Evolutionary conservation across 1,284 basidiomycete genomes (phyloP), one percentile per base, ranked within the genome.

Genomic region (Sporisorium reilianum): DNA sequence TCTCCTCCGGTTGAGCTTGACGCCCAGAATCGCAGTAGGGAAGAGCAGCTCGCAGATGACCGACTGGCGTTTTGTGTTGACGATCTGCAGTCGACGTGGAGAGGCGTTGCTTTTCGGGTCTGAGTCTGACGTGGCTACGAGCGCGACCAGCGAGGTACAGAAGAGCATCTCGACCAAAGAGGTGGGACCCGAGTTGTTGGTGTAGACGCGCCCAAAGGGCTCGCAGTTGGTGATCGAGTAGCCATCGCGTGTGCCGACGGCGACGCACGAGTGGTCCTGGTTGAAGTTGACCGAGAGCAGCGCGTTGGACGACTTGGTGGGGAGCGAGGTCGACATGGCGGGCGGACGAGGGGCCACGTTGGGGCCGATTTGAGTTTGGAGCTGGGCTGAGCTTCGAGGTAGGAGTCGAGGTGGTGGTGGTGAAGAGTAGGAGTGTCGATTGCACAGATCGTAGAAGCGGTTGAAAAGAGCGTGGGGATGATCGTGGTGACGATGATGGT

Each of bases 101-200:
- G 91, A 93, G 28, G 90, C 14, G 28, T 69, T 69, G 20, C 70
- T 74, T 87, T 97, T 75, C 14, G 78, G 77, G 45, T 79, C 79
- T 12, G 75, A 75, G 86, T 97, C 94, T 10, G 93, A 93, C 0
- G 94, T 94, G 12, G 96, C 95, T 28, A 99, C 96, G 38, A 99
- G 88, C 0, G 96, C 96, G 56, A 99, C 94, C 66, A 99, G 89
- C 10, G 94, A 97, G 4, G 97, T 99, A 87, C 95, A 97, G 87
- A 99, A 99, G 65, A 99, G 89, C 96, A 99, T 99, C 86, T 99
- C 96, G 12, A 98, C 95, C 69, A 97, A 95, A 26, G 94, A 94
- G 16, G 92, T 90, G 0, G 96, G 93, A 3, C 95, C 95, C 91
- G 85, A 84, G 94, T 94, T 92, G 89, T 93, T 93, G 16, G 93